A percentile compares a stretch with the other conserved stretches of the same genome.
phyloP scores from a whole-genome alignment of 768 basidiomycete genomes.

The Leucocoprinus sp. region DNA sequence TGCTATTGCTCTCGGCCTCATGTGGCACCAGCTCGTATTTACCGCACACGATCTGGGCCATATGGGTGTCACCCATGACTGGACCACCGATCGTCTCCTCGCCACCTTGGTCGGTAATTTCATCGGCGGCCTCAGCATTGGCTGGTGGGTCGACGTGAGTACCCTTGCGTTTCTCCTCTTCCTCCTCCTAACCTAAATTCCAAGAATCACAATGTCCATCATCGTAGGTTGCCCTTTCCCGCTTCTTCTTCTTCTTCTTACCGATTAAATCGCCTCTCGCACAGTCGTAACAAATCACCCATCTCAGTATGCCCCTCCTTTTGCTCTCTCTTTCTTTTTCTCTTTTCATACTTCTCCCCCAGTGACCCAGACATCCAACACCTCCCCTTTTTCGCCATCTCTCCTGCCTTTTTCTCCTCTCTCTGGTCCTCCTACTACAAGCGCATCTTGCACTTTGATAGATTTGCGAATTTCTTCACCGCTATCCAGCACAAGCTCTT shows the following conservation, averaged over 20 bases:
- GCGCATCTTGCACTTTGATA: conserved; percentile 74
- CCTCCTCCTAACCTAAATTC: not conserved
- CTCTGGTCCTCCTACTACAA: conserved; percentile 95
- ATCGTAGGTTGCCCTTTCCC: conserved; percentile 52
- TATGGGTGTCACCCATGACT: conserved; percentile 85
- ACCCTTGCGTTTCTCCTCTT: not conserved
- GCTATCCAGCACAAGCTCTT: conserved; percentile 86
- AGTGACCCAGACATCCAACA: conserved; percentile 84
- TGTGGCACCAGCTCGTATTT: conserved; percentile 96
- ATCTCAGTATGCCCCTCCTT: conserved; percentile 59
- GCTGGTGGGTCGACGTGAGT: conserved; percentile 97
- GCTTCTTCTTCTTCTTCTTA: not conserved
- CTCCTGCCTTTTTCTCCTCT: conserved; percentile 75
- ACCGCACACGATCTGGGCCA: conserved; percentile 93
- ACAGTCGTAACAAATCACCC: conserved; percentile 96
- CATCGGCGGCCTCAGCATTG: conserved; percentile 87
- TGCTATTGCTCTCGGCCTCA: conserved; percentile 74
- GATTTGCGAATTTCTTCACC: conserved; percentile 54
- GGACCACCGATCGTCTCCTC: conserved; percentile 71
- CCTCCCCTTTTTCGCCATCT: conserved; percentile 92
- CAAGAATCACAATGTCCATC: conserved; percentile 93
- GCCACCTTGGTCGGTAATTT: conserved; percentile 78
- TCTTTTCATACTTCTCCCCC: conserved; percentile 14
- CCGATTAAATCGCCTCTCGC: conserved; percentile 12
- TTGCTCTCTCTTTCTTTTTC: not conserved